phyloP scores from a whole-genome alignment of 495 filamentous ascomycete species.

The Cercophora samala region DNA sequence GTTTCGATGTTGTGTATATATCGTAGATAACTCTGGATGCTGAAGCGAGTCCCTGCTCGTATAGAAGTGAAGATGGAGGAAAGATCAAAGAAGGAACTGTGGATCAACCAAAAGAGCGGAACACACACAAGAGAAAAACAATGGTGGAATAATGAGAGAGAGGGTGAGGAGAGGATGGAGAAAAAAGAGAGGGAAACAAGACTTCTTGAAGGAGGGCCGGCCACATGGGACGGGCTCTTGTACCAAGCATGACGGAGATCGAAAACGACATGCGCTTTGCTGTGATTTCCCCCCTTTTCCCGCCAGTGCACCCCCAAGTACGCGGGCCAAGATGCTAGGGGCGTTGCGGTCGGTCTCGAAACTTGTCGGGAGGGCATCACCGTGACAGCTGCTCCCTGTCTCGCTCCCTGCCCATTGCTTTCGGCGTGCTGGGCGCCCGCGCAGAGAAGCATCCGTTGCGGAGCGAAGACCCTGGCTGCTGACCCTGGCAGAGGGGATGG shows the following conservation, averaged over 20 bases:
- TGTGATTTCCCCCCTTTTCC: conserved; percentile 8
- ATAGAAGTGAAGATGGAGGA: conserved; percentile 38
- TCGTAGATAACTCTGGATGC: conserved; percentile 18
- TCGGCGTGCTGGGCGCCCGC: conserved; percentile 20
- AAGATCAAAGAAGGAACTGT: conserved; percentile 37
- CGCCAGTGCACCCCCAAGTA: conserved; percentile 5
- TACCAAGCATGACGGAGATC: not conserved
- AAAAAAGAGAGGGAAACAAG: conserved; percentile 29
- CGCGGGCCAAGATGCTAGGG: conserved; percentile 13
- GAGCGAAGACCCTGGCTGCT: conserved; percentile 19
- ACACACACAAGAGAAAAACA: conserved; percentile 26
- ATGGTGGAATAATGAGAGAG: conserved; percentile 18
- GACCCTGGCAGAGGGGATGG: conserved; percentile 29
- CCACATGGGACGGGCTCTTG: conserved; percentile 28
- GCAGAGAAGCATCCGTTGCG: conserved; percentile 11
- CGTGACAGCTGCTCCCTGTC: conserved; percentile 21
- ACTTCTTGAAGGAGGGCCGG: conserved; percentile 27
- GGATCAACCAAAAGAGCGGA: conserved; percentile 39
- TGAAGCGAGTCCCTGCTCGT: conserved; percentile 57
- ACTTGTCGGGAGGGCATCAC: conserved; percentile 36
- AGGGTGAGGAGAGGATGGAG: conserved; percentile 23
- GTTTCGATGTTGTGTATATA: conserved; percentile 14
- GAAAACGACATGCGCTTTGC: conserved; percentile 26
- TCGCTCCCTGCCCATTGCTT: conserved; percentile 5
- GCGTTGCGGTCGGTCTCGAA: conserved; percentile 38